Evolutionary conservation across 2,329 filamentous ascomycete species (phyloP).

Genomic region (Trichoderma asperellum): DNA sequence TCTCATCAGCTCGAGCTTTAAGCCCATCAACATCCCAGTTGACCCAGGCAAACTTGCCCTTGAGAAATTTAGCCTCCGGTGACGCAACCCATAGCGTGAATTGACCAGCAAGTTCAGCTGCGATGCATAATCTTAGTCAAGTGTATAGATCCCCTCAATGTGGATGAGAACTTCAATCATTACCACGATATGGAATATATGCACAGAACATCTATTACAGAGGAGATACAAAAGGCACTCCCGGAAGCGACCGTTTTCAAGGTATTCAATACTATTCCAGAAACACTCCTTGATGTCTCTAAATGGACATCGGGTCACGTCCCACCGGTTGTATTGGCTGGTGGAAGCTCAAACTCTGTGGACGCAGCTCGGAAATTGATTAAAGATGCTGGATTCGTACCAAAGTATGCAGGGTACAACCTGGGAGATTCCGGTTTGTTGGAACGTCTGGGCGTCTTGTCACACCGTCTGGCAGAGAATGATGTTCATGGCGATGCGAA

Average conservation of each 20-base stretch:
- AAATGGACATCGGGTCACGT: neutral
- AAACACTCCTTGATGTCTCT: neutral
- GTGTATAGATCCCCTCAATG: neutral
- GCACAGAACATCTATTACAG: neutral
- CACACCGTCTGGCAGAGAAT: neutral
- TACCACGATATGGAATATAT: neutral
- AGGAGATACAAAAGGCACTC: neutral
- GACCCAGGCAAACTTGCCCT: neutral
- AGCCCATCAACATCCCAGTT: neutral
- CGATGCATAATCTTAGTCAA: neutral
- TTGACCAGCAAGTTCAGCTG: neutral
- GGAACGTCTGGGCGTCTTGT: neutral
- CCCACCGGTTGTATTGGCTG: neutral
- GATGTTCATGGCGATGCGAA: neutral
- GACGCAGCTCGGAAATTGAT: neutral
- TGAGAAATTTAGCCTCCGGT: neutral
- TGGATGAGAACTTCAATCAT: neutral
- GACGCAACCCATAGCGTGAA: neutral
- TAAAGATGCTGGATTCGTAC: neutral
- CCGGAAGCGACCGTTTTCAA: neutral
- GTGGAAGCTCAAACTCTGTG: neutral
- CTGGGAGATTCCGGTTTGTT: neutral
- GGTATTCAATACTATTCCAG: neutral
- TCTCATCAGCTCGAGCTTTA: neutral
- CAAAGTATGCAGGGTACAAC: neutral